Evolutionary conservation across 169 alveolate genomes (phyloP).

Genomic region (Plasmodium reichenowi): DNA sequence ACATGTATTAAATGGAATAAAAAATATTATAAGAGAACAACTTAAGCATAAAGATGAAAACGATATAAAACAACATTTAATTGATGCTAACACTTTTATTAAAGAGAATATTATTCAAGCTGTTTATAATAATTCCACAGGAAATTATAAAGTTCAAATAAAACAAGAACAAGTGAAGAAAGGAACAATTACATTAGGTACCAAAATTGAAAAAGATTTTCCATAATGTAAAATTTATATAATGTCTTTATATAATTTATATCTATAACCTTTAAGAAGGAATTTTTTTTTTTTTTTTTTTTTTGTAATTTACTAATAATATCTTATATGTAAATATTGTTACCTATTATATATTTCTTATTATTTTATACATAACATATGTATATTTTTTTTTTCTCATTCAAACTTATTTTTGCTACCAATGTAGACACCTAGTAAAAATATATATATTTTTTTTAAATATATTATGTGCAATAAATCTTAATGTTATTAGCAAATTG

Average conservation of each 20-base stretch:
- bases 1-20: constrained; percentile 50
- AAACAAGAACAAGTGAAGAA: constrained; percentile 61
- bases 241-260: too few relatives aligned
- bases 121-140: constrained; percentile 60
- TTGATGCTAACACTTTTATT: constrained; percentile 66
- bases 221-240: neutral
- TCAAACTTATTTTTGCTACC: too few relatives aligned
- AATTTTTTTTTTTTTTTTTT: too few relatives aligned
- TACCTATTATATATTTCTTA: too few relatives aligned
- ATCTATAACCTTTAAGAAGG: too few relatives aligned
- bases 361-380: too few relatives aligned
- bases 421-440: too few relatives aligned
- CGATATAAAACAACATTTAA: constrained; percentile 61
- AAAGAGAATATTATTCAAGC: constrained; percentile 67
- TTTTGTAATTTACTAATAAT: too few relatives aligned
- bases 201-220: constrained; percentile 49
- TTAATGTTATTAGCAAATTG: neutral
- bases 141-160: constrained; percentile 66
- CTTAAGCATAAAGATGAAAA: constrained; percentile 42
- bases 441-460: too few relatives aligned
- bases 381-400: too few relatives aligned
- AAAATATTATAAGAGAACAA: constrained; percentile 65
- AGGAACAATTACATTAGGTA: constrained; percentile 66
- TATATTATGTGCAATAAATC: neutral
- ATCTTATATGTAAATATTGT: too few relatives aligned